These are phyloP conservation scores for Nosema muscidifuracis DNA, from an alignment of 371 early-diverging fungal species.

Conservation along the genomic window DNA sequence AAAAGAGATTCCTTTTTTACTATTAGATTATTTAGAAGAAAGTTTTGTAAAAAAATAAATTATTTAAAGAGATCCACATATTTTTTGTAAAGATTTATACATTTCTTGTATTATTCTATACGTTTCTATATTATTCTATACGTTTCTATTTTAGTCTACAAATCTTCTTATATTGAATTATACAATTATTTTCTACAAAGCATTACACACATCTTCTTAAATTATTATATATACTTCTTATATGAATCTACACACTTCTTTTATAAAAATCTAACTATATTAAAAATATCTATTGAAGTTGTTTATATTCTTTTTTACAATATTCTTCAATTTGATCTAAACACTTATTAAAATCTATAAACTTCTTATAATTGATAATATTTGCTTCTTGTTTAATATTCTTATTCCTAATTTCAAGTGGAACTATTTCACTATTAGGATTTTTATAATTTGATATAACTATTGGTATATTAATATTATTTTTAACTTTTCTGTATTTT, in stretches of 20 bases:
- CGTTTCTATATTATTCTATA: no score
- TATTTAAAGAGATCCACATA: no score
- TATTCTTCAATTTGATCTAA: conserved; percentile 11
- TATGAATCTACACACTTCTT: no score
- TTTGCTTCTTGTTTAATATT: conserved; percentile 1
- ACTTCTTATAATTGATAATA: background rate
- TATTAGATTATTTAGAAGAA: background rate
- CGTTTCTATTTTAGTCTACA: no score
- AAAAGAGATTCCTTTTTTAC: background rate
- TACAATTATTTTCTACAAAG: no score
- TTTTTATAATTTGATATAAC: conserved; percentile 26
- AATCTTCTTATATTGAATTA: no score
- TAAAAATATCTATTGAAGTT: background rate
- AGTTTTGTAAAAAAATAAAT: no score
- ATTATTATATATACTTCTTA: no score
- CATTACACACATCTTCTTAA: no score
- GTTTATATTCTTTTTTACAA: background rate
- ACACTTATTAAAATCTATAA: conserved; percentile 14
- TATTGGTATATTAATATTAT: background rate
- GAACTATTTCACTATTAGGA: conserved; percentile 13
- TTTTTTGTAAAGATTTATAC: no score
- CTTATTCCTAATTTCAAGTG: background rate
- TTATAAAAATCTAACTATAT: no score
- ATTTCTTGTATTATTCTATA: no score
- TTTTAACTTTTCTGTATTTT: background rate